Conservation (phyloP, 768 basidiomycete genomes). For the Leccinum longicurvipes region DNA sequence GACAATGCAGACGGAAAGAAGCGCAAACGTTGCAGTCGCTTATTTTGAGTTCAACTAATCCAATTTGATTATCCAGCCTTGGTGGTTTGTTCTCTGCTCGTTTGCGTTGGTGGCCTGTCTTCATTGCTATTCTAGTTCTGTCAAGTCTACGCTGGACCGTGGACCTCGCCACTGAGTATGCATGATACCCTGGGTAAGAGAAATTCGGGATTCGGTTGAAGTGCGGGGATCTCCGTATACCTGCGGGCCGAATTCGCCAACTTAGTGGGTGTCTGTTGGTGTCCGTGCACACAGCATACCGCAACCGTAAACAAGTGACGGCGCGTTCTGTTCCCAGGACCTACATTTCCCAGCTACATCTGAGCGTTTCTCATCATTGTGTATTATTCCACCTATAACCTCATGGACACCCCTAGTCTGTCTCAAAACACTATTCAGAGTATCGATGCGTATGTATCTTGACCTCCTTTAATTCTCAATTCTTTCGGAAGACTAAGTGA, state of each 20-base stretch:
- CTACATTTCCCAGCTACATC: neutral
- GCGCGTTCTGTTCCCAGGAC: slow-evolving; percentile 6
- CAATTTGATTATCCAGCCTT: no score
- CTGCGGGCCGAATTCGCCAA: neutral
- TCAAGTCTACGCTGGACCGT: neutral
- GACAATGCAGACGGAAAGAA: neutral
- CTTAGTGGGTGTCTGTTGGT: neutral
- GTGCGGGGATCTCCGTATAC: neutral
- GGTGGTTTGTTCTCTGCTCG: neutral
- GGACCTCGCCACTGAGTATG: neutral
- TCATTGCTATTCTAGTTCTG: neutral
- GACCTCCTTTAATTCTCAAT: neutral
- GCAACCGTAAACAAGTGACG: slow-evolving; percentile 16
- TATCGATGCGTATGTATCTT: slow-evolving; percentile 3
- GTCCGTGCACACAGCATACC: slow-evolving; percentile 16
- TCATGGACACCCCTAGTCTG: neutral
- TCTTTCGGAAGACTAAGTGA: neutral
- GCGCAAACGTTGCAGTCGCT: neutral
- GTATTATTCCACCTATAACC: slow-evolving; percentile 1
- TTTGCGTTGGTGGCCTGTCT: neutral
- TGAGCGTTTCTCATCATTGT: neutral
- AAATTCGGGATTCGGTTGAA: neutral
- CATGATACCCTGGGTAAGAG: neutral
- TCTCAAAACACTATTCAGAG: neutral
- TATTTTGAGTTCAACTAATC: neutral